Evolutionary conservation across 768 basidiomycete genomes (phyloP).

Genomic region (Suillus subaureus): DNA sequence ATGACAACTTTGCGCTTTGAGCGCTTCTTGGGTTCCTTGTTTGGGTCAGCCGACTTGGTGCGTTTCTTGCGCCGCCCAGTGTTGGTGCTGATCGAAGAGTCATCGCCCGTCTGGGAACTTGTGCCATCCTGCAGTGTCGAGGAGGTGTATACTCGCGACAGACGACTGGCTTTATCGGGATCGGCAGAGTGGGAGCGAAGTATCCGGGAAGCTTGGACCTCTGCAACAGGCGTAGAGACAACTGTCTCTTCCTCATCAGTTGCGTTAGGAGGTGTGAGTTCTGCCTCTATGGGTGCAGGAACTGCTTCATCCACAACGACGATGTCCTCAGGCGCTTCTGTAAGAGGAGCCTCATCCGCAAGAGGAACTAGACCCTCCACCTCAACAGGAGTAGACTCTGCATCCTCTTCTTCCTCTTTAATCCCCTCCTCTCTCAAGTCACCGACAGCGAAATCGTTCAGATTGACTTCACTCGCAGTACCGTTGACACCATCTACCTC

Average conservation of each 20-base stretch:
- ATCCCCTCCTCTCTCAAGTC: constrained; percentile 25
- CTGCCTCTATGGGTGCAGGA: constrained; percentile 22
- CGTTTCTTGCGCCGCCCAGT: constrained; percentile 56
- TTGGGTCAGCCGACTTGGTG: constrained; percentile 50
- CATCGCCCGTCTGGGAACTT: constrained; percentile 66
- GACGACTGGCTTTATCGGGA: constrained; percentile 60
- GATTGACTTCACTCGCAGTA: constrained; percentile 31
- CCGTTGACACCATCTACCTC: constrained; percentile 28
- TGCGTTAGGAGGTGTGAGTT: constrained; percentile 22
- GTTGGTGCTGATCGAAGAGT: constrained; percentile 69
- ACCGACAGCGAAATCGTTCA: constrained; percentile 19
- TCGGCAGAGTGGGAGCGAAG: constrained; percentile 84
- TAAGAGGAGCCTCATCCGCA: constrained; percentile 12
- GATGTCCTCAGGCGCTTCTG: constrained; percentile 13
- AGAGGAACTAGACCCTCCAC: constrained; percentile 9
- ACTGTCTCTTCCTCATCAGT: constrained; percentile 32
- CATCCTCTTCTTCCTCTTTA: constrained; percentile 29
- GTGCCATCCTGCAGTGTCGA: constrained; percentile 53
- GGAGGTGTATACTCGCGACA: constrained; percentile 60
- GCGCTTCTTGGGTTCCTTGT: constrained; percentile 52
- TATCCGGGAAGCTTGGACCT: constrained; percentile 45
- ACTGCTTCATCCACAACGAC: constrained; percentile 9
- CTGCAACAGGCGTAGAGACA: constrained; percentile 42
- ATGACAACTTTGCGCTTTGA: constrained; percentile 70
- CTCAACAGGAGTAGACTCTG: constrained; percentile 10